phyloP scores from a whole-genome alignment of 805 yeast genomes.

The Candida ponderosae region DNA sequence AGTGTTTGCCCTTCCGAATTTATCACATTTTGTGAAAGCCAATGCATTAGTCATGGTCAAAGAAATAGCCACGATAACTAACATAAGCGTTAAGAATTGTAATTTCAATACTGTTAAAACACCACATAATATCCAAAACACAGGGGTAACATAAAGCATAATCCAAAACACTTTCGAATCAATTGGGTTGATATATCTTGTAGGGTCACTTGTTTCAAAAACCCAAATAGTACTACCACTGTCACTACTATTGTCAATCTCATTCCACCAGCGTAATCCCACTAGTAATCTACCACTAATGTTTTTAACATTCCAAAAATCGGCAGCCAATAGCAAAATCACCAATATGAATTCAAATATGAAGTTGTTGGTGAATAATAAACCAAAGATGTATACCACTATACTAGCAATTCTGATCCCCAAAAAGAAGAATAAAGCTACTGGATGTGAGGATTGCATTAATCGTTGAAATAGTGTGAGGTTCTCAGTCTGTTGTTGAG shows the following conservation, averaged over 20 bases:
- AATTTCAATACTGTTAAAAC: constrained; percentile 72
- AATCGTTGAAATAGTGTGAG: constrained; percentile 36
- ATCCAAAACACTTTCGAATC: constrained; percentile 89
- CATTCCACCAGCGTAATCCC: constrained; percentile 97
- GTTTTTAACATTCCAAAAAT: constrained; percentile 91
- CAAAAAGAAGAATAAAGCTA: constrained; percentile 62
- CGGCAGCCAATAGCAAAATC: constrained; percentile 73
- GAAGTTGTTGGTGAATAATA: constrained; percentile 55
- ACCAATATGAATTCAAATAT: constrained; percentile 74
- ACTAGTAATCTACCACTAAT: constrained; percentile 85
- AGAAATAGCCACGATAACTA: constrained; percentile 60
- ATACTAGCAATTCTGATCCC: constrained; percentile 48
- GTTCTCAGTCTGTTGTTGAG: constrained; percentile 1
- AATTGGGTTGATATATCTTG: constrained; percentile 73
- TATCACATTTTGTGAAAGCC: constrained; percentile 90
- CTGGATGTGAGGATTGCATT: constrained; percentile 72
- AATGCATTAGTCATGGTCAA: constrained; percentile 76
- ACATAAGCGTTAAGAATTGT: constrained; percentile 56
- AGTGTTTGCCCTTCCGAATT: constrained; percentile 77
- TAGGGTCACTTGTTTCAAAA: constrained; percentile 76
- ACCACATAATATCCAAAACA: constrained; percentile 67
- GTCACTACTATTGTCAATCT: constrained; percentile 45
- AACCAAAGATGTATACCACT: constrained; percentile 62
- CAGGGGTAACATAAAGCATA: constrained; percentile 67
- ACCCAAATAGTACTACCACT: constrained; percentile 54